These are phyloP conservation scores for Lyophyllum semitale DNA, from an alignment of 768 basidiomycete genomes.

Conservation along the genomic window DNA sequence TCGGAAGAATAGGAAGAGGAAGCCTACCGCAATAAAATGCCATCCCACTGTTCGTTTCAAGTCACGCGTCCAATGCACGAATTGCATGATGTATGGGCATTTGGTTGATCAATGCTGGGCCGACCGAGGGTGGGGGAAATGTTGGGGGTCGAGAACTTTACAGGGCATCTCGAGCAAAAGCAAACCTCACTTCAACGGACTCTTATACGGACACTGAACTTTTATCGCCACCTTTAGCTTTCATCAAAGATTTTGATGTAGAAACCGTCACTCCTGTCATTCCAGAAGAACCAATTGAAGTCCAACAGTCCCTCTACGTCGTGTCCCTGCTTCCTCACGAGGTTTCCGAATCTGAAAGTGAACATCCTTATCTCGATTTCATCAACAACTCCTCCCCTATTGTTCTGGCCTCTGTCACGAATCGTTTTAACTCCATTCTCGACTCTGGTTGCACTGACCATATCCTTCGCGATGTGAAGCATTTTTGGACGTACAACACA, in stretches of 20 bases:
- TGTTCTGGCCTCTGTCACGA: not conserved
- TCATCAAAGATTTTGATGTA: not conserved
- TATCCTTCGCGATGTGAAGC: slow-evolving; percentile 8
- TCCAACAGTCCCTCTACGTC: no score
- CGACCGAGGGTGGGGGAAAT: not conserved
- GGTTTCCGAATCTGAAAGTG: no score
- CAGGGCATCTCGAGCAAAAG: not conserved
- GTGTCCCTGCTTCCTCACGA: not conserved
- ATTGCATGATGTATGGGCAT: not conserved
- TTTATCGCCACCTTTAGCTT: no score
- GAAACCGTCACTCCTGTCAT: not conserved
- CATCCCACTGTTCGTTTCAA: no score
- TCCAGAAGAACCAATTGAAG: not conserved
- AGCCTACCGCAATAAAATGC: no score
- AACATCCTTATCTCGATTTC: not conserved
- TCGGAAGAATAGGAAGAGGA: no score
- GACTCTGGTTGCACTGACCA: no score
- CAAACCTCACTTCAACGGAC: no score
- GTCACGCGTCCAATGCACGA: no score
- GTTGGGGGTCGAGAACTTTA: no score
- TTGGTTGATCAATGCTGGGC: not conserved
- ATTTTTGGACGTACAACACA: slow-evolving; percentile 17
- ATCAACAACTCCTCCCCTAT: not conserved
- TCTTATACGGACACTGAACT: no score
- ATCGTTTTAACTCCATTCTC: slow-evolving; percentile 1